These are phyloP conservation scores for Coffea canephora DNA, from an alignment of 257 asterid species.

Conservation along the genomic window DNA sequence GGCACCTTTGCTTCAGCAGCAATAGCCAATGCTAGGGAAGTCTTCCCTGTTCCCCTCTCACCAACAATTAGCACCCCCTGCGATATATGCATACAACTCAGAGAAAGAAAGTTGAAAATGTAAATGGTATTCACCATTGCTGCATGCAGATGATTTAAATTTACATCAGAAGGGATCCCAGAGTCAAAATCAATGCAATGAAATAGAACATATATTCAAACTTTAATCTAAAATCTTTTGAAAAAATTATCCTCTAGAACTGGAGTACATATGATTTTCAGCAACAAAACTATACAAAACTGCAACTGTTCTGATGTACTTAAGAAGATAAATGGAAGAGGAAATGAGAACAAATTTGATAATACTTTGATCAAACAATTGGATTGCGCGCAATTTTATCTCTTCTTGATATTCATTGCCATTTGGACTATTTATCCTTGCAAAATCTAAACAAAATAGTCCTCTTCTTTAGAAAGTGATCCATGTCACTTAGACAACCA, in stretches of 20 bases:
- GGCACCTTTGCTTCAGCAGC: conserved; percentile 99
- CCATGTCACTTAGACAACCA: too few relatives aligned
- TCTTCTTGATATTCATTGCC: too few relatives aligned
- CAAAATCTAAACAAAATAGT: too few relatives aligned
- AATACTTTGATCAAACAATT: too few relatives aligned
- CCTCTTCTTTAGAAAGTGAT: too few relatives aligned
- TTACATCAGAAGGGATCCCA: background rate
- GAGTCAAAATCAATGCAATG: background rate
- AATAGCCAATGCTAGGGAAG: conserved; percentile 92
- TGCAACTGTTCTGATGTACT: background rate
- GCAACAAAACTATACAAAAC: background rate
- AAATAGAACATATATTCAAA: background rate
- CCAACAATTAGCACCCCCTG: conserved; percentile 99
- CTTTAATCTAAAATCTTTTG: background rate
- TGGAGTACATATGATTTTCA: background rate
- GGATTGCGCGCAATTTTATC: too few relatives aligned
- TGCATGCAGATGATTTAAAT: background rate
- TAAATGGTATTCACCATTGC: background rate
- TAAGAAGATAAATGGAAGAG: too few relatives aligned
- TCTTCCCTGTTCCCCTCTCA: conserved; percentile 97
- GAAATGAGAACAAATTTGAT: too few relatives aligned
- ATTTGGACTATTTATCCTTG: too few relatives aligned
- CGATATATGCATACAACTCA: conserved; percentile 21
- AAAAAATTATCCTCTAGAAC: background rate
- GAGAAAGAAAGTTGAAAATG: background rate